phyloP scores from a whole-genome alignment of 352 stramenopile genomes.

The Pythium rishiriense region DNA sequence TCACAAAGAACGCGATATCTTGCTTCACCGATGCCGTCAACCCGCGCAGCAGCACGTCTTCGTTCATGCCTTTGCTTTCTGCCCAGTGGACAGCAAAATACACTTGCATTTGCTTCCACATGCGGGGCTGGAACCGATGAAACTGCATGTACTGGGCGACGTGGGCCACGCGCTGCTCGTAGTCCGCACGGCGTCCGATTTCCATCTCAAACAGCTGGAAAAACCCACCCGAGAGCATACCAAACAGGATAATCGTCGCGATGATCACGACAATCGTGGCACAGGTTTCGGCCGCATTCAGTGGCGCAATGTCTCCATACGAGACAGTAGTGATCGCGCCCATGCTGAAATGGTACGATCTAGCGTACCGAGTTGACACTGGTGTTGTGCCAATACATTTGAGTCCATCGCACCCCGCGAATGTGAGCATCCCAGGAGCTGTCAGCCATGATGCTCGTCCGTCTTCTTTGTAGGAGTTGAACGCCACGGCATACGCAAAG shows the following conservation, averaged over 20 bases:
- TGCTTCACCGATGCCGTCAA: constrained; percentile 51
- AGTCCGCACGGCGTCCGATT: constrained; percentile 55
- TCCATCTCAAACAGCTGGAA: constrained; percentile 73
- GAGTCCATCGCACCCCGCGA: constrained; percentile 33
- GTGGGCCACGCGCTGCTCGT: constrained; percentile 61
- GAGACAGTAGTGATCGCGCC: constrained; percentile 71
- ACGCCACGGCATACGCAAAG: constrained; percentile 25
- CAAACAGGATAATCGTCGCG: constrained; percentile 63
- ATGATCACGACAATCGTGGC: constrained; percentile 64
- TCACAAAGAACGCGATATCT: constrained; percentile 64
- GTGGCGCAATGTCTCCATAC: constrained; percentile 65
- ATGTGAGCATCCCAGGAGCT: constrained; percentile 47
- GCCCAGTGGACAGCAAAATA: constrained; percentile 73
- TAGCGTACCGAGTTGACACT: constrained; percentile 42
- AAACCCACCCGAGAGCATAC: constrained; percentile 72
- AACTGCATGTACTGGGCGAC: constrained; percentile 67
- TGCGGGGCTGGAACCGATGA: constrained; percentile 49
- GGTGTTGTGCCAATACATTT: constrained; percentile 37
- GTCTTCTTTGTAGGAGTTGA: constrained; percentile 2
- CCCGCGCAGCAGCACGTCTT: constrained; percentile 53
- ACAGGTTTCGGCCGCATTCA: constrained; percentile 57
- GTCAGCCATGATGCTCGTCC: constrained; percentile 26
- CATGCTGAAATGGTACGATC: constrained; percentile 72
- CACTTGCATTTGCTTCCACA: constrained; percentile 73
- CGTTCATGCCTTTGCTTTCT: constrained; percentile 65